A percentile compares a stretch with the other conserved stretches of the same genome.
Evolutionary conservation across 2,329 filamentous ascomycete genomes (phyloP).

Genomic region (Lasiodiplodia hormozganensis): DNA sequence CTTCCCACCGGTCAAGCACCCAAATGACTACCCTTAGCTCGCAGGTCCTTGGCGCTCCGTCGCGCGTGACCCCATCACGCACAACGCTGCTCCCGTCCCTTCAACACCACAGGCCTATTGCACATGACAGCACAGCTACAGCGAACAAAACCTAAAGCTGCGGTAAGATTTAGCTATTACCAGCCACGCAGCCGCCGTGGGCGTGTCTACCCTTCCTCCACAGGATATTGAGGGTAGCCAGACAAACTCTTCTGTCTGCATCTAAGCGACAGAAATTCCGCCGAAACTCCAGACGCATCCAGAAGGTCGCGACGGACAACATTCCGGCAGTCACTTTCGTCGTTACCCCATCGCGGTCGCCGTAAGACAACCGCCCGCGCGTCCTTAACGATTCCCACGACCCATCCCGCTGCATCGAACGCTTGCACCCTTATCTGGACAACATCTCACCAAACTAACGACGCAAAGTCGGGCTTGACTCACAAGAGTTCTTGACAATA

Average conservation of each 20-base stretch:
- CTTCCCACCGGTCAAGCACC: neutral
- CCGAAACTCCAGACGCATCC: neutral
- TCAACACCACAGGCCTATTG: neutral
- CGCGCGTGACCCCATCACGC: neutral
- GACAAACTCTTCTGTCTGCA: neutral
- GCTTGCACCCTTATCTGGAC: neutral
- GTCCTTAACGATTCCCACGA: neutral
- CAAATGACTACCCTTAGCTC: slow-evolving; percentile 7
- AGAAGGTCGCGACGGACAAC: neutral
- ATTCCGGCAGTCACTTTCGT: neutral
- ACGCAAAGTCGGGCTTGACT: neutral
- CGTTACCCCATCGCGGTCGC: neutral
- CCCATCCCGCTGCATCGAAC: neutral
- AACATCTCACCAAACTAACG: neutral
- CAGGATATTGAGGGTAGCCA: neutral
- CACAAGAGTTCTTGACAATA: neutral
- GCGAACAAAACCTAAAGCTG: neutral
- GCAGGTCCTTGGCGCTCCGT: neutral
- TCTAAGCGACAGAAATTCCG: neutral
- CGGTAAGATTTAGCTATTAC: too few relatives aligned
- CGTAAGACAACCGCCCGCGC: neutral
- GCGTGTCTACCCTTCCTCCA: neutral
- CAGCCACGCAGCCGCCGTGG: neutral
- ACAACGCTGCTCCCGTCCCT: neutral
- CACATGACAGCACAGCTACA: slow-evolving; percentile 10